A percentile compares a stretch with the other conserved stretches of the same genome.
Conservation (phyloP, 805 yeast genomes). For the Candida boleticola region DNA sequence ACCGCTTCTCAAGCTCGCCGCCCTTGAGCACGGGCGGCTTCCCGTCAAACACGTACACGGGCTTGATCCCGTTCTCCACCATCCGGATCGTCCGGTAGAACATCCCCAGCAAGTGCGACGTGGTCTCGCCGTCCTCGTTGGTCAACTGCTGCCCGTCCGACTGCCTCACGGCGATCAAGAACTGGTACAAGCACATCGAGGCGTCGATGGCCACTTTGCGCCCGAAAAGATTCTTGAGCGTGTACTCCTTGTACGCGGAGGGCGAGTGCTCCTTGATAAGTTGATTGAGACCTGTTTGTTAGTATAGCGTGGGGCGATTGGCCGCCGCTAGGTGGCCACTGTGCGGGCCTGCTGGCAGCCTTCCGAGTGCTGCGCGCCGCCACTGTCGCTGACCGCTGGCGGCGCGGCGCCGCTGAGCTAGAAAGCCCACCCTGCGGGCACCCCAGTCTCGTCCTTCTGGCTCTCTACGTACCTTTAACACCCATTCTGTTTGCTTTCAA, state of each 20-base stretch:
- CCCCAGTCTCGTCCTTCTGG: background rate
- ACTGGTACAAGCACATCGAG: conserved; percentile 95
- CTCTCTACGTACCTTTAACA: conserved; percentile 23
- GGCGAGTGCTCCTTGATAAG: conserved; percentile 91
- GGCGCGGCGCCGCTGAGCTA: no score
- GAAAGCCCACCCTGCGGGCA: no score
- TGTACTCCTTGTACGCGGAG: conserved; percentile 67
- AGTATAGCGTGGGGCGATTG: no score
- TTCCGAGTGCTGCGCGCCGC: no score
- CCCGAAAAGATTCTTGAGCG: conserved; percentile 84
- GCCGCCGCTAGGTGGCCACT: no score
- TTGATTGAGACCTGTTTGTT: conserved; percentile 76
- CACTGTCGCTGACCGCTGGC: no score
- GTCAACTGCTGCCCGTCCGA: conserved; percentile 94
- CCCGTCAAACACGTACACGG: conserved; percentile 96
- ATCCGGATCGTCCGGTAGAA: conserved; percentile 89
- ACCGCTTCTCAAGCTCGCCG: conserved; percentile 87
- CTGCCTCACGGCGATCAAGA: conserved; percentile 93
- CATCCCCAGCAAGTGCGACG: conserved; percentile 93
- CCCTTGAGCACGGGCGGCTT: conserved; percentile 94
- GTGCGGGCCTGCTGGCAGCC: no score
- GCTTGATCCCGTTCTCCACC: conserved; percentile 92
- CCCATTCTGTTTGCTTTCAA: conserved; percentile 23
- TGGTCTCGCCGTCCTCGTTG: conserved; percentile 84
- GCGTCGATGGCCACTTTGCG: conserved; percentile 97